Evolutionary conservation across 2,329 filamentous ascomycete species (phyloP), one percentile per base, ranked within the genome.

Genomic region (Pseudogymnoascus sp.): DNA sequence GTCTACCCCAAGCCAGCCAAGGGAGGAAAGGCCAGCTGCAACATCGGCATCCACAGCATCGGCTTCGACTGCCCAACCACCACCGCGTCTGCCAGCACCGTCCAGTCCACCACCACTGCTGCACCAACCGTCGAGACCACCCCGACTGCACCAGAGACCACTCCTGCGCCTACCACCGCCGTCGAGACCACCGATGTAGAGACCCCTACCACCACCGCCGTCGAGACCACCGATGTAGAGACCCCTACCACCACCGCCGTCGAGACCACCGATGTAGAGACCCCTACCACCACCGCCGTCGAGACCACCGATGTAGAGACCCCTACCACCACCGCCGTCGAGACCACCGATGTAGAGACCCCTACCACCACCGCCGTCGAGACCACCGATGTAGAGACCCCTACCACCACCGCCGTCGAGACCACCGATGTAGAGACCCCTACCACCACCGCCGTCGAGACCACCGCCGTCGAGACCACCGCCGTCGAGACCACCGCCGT

Each of bases 41-140:
- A 82, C 69, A 82, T 96, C 69, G 85, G 86, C 69, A 83, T 94
- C 69, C 88, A 90, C 77, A 82, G 81, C 72, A 84, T 95, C 69
- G 82, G 79, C 68, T 95, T 93, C 76, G 84, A 92, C 78, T 95
- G 91, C 41, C 64, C 67, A 64, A 70, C 67, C 5, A 67, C 61
- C 28, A 67, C 65, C 19, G 42, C 62, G 16, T 39, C 68, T 35
- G 64, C 66, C 14, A 61, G 64, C 23, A 64, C 68, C 30, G 62
- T 62, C 5, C 63, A 62, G 55, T 65, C 69, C 23, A 62, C 64
- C 63, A 58, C 63, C 25, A 62, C 64, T 22, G 63, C 49, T 6
- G 61, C 62, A 3, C 49, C 35, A 38, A n/a, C 12, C 7, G 14
- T 38, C 9, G 64, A 60, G 45, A 33, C 28, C 41, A 62, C 59